phyloP scores from a whole-genome alignment of 2,329 filamentous ascomycete species.

The Trichoderma harzianum region DNA sequence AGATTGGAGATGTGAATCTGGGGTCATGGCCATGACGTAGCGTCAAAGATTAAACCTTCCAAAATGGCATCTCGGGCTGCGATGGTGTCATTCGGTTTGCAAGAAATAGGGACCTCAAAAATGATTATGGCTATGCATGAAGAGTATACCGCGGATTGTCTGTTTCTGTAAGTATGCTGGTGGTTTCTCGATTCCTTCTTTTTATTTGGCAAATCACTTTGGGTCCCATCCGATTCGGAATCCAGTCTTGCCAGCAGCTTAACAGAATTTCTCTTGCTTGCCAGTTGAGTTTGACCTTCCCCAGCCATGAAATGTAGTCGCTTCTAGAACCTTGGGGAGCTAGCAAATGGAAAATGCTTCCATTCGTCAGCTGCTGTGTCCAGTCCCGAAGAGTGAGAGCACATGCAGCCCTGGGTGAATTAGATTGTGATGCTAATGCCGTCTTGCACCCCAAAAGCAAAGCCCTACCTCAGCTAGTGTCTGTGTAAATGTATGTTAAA shows the following conservation, averaged over 20 bases:
- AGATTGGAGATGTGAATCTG: background rate
- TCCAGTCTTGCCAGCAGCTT: background rate
- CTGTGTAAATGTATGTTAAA: background rate
- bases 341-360: background rate
- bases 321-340: background rate
- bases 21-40: background rate
- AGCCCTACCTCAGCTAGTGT: background rate
- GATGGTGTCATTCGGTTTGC: background rate
- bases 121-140: background rate
- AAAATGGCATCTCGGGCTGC: background rate
- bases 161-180: background rate
- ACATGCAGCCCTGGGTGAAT: background rate
- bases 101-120: background rate
- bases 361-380: constrained; percentile 5
- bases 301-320: background rate
- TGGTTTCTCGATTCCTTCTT: too few species aligned
- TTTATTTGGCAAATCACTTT: background rate
- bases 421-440: background rate
- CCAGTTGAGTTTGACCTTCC: background rate
- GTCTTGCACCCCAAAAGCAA: background rate
- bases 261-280: background rate
- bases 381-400: background rate
- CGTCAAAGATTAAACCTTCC: background rate
- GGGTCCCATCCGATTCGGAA: background rate
- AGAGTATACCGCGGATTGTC: too few species aligned